A percentile compares a stretch with the other conserved stretches of the same genome.
phyloP scores from a whole-genome alignment of 2,329 filamentous ascomycete genomes.

The Amphichorda felina region DNA sequence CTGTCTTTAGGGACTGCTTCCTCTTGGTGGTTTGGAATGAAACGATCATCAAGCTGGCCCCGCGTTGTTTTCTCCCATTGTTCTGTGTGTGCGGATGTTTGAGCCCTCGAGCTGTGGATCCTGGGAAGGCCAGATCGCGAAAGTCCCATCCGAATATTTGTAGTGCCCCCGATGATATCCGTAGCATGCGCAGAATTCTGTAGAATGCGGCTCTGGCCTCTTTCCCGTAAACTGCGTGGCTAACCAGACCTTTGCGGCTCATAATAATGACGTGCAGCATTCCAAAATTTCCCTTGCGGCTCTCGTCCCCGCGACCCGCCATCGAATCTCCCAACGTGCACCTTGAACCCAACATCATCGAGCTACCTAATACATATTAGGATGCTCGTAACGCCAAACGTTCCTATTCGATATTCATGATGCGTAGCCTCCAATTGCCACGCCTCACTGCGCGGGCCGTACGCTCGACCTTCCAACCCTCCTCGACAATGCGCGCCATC shows the following conservation, averaged over 20 bases:
- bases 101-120: not conserved
- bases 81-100: not conserved
- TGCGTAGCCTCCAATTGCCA: not conserved
- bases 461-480: not conserved
- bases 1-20: slow-evolving; percentile 29
- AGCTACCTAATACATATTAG: not conserved
- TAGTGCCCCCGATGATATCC: too few relatives aligned
- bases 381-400: not conserved
- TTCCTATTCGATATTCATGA: not conserved
- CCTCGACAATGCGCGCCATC: not conserved
- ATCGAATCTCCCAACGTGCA: not conserved
- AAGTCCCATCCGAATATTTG: too few relatives aligned
- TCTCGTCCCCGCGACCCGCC: not conserved
- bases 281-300: slow-evolving; percentile 1
- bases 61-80: too few relatives aligned
- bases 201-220: too few relatives aligned
- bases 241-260: not conserved
- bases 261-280: slow-evolving; percentile 3
- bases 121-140: not conserved
- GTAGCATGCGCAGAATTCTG: too few relatives aligned
- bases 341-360: not conserved
- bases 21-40: slow-evolving; percentile 34
- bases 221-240: too few relatives aligned
- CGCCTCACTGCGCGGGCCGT: not conserved
- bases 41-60: slow-evolving; percentile 23